Percentiles rank a stretch among this genome's conserved stretches.
These are phyloP conservation scores for Tilletia setariae DNA, from an alignment of 1,284 basidiomycete species.

Conservation along the genomic window DNA sequence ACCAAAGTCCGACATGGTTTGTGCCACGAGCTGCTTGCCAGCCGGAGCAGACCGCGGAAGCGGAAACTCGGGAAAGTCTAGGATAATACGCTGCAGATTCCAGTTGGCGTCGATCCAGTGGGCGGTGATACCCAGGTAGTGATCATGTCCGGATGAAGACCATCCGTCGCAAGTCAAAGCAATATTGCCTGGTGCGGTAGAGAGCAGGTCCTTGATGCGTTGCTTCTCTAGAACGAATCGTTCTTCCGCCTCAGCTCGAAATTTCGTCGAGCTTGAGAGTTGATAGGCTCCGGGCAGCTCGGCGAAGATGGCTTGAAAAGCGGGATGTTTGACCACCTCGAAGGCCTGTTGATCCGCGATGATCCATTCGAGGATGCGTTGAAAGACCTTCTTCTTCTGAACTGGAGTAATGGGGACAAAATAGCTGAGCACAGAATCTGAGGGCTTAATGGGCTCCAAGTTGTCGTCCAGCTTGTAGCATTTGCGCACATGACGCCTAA, in stretches of 20 bases:
- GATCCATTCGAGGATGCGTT: neutral
- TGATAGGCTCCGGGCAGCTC: neutral
- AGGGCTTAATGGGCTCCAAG: neutral
- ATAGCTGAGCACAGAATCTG: neutral
- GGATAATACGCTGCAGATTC: neutral
- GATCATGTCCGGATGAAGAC: neutral
- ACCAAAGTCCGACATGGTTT: neutral
- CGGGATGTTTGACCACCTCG: neutral
- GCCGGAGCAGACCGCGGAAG: neutral
- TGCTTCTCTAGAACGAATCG: neutral
- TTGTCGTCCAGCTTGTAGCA: neutral
- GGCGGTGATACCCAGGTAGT: constrained; percentile 4
- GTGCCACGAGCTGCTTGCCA: neutral
- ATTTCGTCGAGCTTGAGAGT: neutral
- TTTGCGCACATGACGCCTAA: neutral
- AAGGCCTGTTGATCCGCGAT: constrained; percentile 3
- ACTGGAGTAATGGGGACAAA: neutral
- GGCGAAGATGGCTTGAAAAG: neutral
- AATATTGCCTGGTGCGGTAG: neutral
- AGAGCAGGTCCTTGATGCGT: neutral
- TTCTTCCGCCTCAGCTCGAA: neutral
- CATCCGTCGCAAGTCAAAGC: neutral
- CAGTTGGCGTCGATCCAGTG: neutral
- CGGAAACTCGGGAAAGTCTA: neutral
- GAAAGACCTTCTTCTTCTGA: neutral